Evolutionary conservation across 1,284 basidiomycete genomes (phyloP).

Genomic region (Austropuccinia psidii): DNA sequence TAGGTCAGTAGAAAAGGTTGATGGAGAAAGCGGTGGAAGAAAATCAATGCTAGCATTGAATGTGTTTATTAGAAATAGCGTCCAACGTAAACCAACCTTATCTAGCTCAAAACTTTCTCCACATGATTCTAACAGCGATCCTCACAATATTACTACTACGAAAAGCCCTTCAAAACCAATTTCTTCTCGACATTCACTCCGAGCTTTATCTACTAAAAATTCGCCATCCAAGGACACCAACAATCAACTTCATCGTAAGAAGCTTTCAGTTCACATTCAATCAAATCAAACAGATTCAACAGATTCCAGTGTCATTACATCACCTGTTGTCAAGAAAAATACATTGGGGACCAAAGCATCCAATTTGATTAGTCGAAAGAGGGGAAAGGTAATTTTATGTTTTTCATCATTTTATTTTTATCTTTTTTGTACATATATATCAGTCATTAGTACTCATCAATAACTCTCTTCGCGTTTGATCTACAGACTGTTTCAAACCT

Average conservation of each 20-base stretch:
- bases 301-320: slow-evolving; percentile 11
- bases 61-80: slow-evolving; percentile 41
- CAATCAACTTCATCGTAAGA: slow-evolving; percentile 31
- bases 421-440: background rate
- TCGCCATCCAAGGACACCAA: slow-evolving; percentile 1
- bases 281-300: background rate
- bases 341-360: slow-evolving; percentile 74
- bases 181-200: slow-evolving; percentile 24
- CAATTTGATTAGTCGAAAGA: slow-evolving; percentile 74
- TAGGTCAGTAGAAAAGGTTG: background rate
- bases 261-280: slow-evolving; percentile 25
- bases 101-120: slow-evolving; percentile 49
- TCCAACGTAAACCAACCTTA: slow-evolving; percentile 52
- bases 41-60: slow-evolving; percentile 45
- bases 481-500: slow-evolving; percentile 72
- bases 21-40: slow-evolving; percentile 39
- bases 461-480: background rate
- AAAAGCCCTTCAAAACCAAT: slow-evolving; percentile 49
- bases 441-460: slow-evolving; percentile 2
- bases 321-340: slow-evolving; percentile 53
- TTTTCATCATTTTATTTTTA: slow-evolving; percentile 38
- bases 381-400: slow-evolving; percentile 67
- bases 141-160: slow-evolving; percentile 61
- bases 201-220: background rate
- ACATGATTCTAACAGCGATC: slow-evolving; percentile 53